Conservation (phyloP, 352 stramenopile genomes). For the Thalassiosira mediterranea region DNA sequence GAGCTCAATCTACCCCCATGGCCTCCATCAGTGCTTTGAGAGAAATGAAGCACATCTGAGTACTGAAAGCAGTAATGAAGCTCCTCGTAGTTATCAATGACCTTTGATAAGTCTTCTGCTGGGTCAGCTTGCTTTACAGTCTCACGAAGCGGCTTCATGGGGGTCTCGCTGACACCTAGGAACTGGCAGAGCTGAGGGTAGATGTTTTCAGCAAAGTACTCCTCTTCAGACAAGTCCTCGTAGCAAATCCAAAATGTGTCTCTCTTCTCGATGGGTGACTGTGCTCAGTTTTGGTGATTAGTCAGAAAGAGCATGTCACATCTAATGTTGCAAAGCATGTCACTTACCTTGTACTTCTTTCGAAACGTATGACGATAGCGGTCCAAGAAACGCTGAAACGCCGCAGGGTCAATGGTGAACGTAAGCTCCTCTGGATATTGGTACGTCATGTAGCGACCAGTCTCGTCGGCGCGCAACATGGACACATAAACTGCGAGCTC, state of each 20-base stretch:
- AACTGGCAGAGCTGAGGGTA: constrained; percentile 35
- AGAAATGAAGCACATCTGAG: constrained; percentile 41
- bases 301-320: too few relatives aligned
- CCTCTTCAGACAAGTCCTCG: constrained; percentile 33
- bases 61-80: constrained; percentile 43
- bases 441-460: constrained; percentile 45
- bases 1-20: too few relatives aligned
- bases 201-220: constrained; percentile 31
- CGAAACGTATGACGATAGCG: constrained; percentile 40
- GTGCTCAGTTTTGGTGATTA: too few relatives aligned
- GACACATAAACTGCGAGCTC: constrained; percentile 51
- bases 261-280: constrained; percentile 27
- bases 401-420: constrained; percentile 35
- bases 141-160: constrained; percentile 25
- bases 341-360: constrained; percentile 45
- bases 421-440: constrained; percentile 40
- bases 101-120: constrained; percentile 28
- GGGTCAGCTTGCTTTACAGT: constrained; percentile 34
- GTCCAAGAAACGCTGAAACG: constrained; percentile 48
- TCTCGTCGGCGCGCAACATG: constrained; percentile 39
- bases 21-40: not conserved
- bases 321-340: too few relatives aligned
- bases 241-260: constrained; percentile 50
- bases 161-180: constrained; percentile 23
- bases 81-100: constrained; percentile 47